Percentiles rank a stretch among this genome's conserved stretches.
phyloP scores from a whole-genome alignment of 805 yeast species.

The Sugiyamaella smithiae region DNA sequence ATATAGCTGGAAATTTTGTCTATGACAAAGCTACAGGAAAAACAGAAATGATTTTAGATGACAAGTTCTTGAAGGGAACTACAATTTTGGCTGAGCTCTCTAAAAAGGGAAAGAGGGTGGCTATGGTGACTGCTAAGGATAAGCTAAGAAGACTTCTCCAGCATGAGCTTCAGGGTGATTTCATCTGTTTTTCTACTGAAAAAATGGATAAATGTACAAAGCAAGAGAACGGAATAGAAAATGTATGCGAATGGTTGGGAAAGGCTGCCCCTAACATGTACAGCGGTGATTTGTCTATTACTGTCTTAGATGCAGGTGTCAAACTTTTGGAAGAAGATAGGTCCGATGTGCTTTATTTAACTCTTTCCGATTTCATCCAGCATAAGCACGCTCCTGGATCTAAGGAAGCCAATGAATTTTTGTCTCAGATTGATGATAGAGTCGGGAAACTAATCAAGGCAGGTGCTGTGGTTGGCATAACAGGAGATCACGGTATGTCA shows the following conservation, averaged over 20 bases:
- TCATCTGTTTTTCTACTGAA: slow-evolving; percentile 9
- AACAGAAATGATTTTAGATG: slow-evolving; percentile 10
- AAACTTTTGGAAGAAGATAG: slow-evolving; percentile 6
- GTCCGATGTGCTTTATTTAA: slow-evolving; percentile 7
- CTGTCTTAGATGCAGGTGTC: slow-evolving; percentile 11
- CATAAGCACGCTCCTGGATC: slow-evolving; percentile 14
- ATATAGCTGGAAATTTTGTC: slow-evolving; percentile 9
- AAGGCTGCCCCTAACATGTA: slow-evolving; percentile 6
- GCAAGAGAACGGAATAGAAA: background rate
- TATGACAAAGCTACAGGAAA: slow-evolving; percentile 9
- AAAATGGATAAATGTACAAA: slow-evolving; percentile 4
- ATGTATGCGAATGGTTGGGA: slow-evolving; percentile 8
- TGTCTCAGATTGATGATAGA: slow-evolving; percentile 5
- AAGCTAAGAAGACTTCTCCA: slow-evolving; percentile 7
- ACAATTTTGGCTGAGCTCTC: slow-evolving; percentile 9
- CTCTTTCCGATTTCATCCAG: slow-evolving; percentile 13
- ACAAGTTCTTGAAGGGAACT: slow-evolving; percentile 3
- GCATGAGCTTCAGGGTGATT: background rate
- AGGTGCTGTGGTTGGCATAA: slow-evolving; percentile 13
- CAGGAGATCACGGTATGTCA: slow-evolving; percentile 16
- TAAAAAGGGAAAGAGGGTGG: background rate
- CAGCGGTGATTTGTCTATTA: slow-evolving; percentile 9
- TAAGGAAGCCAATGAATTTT: slow-evolving; percentile 11
- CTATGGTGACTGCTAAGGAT: slow-evolving; percentile 12
- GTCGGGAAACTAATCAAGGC: slow-evolving; percentile 7